phyloP scores from a whole-genome alignment of 148 eudicot genomes.

The Amaranthus hypochondriacus region DNA sequence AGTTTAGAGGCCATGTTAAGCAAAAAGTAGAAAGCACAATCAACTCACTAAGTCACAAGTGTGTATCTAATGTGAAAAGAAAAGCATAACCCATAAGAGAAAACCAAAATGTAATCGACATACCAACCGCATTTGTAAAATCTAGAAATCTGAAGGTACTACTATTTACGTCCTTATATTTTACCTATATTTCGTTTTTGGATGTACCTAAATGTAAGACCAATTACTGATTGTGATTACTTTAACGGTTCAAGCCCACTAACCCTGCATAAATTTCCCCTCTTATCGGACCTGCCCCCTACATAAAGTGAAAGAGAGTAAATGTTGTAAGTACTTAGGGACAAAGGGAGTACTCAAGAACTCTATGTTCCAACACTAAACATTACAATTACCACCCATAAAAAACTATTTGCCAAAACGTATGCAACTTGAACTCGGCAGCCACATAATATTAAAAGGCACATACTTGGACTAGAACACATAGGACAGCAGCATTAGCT shows the following conservation, averaged over 20 bases:
- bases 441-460: not conserved
- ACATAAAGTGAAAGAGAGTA: too few species aligned
- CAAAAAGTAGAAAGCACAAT: not conserved
- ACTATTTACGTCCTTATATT: too few species aligned
- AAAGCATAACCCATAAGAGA: not conserved
- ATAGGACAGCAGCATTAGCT: slow-evolving; percentile 60
- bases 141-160: not conserved
- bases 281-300: too few species aligned
- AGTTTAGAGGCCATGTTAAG: not conserved
- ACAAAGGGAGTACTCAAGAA: not conserved
- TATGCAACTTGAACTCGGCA: not conserved
- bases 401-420: not conserved
- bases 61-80: not conserved
- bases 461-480: slow-evolving; percentile 57
- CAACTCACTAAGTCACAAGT: not conserved
- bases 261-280: too few species aligned
- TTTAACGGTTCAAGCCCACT: too few species aligned
- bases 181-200: too few species aligned
- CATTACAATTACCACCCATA: not conserved
- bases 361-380: slow-evolving; percentile 2
- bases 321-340: too few species aligned
- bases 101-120: too few species aligned
- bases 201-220: too few species aligned
- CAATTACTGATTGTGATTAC: too few species aligned
- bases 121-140: not conserved